phyloP scores from a whole-genome alignment of 176 grass and related monocot genomes.

The Eragrostis curvula region DNA sequence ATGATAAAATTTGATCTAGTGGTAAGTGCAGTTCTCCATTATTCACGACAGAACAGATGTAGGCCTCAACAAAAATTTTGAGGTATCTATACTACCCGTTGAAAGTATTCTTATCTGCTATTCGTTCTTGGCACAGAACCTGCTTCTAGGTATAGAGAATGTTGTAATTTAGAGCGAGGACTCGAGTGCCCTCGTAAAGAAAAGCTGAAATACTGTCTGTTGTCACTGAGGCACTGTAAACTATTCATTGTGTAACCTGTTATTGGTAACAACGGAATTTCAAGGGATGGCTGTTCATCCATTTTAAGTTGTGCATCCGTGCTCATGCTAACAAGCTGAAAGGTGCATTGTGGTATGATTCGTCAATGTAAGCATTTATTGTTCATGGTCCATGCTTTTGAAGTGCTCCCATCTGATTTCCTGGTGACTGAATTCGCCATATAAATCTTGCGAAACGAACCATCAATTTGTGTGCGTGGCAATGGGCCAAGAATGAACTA shows the following conservation, averaged over 20 bases:
- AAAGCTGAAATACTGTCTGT: constrained; percentile 27
- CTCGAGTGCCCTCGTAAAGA: constrained; percentile 14
- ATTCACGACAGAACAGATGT: background rate
- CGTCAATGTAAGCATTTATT: background rate
- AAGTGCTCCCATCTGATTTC: background rate
- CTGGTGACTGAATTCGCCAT: background rate
- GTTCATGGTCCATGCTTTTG: background rate
- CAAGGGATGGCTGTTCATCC: constrained; percentile 31
- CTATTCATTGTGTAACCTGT: constrained; percentile 57
- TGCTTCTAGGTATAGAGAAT: constrained; percentile 52
- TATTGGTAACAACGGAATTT: constrained; percentile 45
- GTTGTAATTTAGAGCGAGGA: constrained; percentile 53
- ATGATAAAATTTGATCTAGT: constrained; percentile 83
- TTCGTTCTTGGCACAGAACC: constrained; percentile 29
- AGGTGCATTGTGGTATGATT: background rate
- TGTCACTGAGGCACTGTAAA: constrained; percentile 37
- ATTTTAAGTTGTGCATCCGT: constrained; percentile 13
- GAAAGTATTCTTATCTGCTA: constrained; percentile 27
- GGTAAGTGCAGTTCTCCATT: constrained; percentile 27
- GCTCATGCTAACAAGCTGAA: background rate
- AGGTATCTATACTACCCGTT: constrained; percentile 6
- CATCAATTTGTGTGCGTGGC: background rate
- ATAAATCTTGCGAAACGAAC: background rate
- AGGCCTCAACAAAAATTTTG: constrained; percentile 15
- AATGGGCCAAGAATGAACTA: background rate